A percentile compares a stretch with the other conserved stretches of the same genome.
These are phyloP conservation scores for Botrytis fragariae DNA, from an alignment of 2,329 filamentous ascomycete genomes.

Conservation along the genomic window DNA sequence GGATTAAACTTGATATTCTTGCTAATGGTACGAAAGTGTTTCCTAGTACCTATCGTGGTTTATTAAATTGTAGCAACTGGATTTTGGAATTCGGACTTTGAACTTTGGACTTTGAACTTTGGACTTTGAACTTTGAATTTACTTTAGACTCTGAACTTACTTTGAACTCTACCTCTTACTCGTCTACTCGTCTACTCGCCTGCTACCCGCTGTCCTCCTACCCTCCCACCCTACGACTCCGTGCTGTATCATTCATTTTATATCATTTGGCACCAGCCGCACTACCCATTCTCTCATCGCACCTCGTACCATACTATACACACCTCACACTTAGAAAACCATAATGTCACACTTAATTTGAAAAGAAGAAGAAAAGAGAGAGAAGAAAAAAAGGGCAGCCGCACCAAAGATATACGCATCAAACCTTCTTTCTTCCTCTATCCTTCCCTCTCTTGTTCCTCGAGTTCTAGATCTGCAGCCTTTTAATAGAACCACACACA, in stretches of 20 bases:
- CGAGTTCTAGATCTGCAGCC: constrained; percentile 9
- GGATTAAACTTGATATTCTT: neutral
- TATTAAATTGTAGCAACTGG: neutral
- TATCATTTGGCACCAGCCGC: neutral
- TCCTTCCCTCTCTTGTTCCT: neutral
- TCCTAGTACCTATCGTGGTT: neutral
- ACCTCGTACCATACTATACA: constrained; percentile 7
- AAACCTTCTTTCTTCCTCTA: constrained; percentile 9
- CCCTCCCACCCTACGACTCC: neutral
- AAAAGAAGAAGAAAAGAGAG: neutral
- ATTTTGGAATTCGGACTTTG: too few relatives aligned
- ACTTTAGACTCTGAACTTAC: too few relatives aligned
- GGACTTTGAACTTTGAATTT: neutral
- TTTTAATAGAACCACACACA: constrained; percentile 13
- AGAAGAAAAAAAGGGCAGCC: neutral
- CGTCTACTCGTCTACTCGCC: neutral
- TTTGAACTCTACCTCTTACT: neutral
- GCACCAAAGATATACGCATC: neutral
- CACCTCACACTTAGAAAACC: neutral
- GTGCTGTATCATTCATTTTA: neutral
- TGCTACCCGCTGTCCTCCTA: neutral
- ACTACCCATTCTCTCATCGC: neutral
- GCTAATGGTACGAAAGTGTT: neutral
- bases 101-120: neutral
- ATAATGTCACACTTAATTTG: constrained; percentile 3